phyloP scores from a whole-genome alignment of 208 protist genomes.

The Leishmania aethiopica region DNA sequence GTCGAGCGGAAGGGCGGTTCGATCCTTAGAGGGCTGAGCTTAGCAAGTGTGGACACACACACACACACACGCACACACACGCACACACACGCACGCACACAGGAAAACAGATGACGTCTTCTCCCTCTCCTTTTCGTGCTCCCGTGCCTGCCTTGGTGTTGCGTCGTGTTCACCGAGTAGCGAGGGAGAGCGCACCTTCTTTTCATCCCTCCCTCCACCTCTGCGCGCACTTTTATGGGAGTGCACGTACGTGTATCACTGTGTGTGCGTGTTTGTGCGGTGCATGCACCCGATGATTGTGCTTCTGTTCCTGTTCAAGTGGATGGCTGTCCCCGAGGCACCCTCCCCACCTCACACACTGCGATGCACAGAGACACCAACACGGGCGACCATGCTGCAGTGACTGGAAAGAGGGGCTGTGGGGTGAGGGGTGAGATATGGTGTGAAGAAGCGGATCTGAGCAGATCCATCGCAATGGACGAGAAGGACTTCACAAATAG shows the following conservation, averaged over 20 bases:
- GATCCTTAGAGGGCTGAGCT: not conserved
- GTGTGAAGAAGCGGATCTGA: not conserved
- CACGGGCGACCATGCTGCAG: not conserved
- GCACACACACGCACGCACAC: not conserved
- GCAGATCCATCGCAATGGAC: not conserved
- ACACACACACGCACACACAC: constrained; percentile 10
- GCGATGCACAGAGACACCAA: not conserved
- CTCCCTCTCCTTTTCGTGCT: not conserved
- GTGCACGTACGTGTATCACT: not conserved
- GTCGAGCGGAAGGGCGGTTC: not conserved
- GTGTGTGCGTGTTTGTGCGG: not conserved
- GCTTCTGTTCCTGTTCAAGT: not conserved
- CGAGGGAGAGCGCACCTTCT: not conserved
- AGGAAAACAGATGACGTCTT: not conserved
- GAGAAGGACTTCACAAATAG: not conserved
- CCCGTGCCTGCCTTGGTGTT: not conserved
- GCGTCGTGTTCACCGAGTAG: not conserved
- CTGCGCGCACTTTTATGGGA: not conserved
- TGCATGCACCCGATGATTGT: not conserved
- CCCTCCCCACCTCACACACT: not conserved
- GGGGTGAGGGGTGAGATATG: not conserved
- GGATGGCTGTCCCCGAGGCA: not conserved
- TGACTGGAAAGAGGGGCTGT: not conserved
- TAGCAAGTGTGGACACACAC: not conserved
- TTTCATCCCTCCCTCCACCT: not conserved